Evolutionary conservation across 371 early-diverging fungal species (phyloP), one percentile per base, ranked within the genome.

Genomic region (Circinella umbellata): DNA sequence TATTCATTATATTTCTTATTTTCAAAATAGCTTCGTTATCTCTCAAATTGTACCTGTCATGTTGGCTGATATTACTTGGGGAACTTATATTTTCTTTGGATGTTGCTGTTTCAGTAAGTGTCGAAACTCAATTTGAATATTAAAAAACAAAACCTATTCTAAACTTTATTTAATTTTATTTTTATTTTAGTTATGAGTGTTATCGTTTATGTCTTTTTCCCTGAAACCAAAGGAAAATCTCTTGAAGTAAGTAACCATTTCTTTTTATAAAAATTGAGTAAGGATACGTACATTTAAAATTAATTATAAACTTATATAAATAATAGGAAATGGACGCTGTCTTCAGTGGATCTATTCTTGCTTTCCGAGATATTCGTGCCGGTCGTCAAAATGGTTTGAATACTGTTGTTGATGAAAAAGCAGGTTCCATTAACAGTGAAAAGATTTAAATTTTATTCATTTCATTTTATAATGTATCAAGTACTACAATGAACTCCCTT

Each of bases 221-320:
- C 94, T 34, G 96, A 96, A 82, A 95, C 94, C 20, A 88, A 88
- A 74, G 90, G 89, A 35, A 76, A 84, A 10, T 82, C 89, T 14
- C 72, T 91, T 9, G 93, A 93, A 77, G 27, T 27, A 27, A 27
- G 27, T 27, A n/a, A n/a, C n/a, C n/a, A n/a, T n/a, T n/a, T n/a
- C n/a, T 27, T 2, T 27, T 27, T 27, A 27, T 27, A 27, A 27
- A 27, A n/a, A n/a, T n/a, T n/a, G n/a, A n/a, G n/a, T n/a, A n/a
- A n/a, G n/a, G n/a, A n/a, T n/a, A n/a, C n/a, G n/a, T n/a, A n/a
- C n/a, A n/a, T n/a, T n/a, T n/a, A n/a, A n/a, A n/a, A n/a, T n/a
- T 27, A 27, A 27, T 27, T 27, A 27, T 1, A 27, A 27, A 27
- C 2, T 27, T 27, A 27, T 27, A 27, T 27, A 27, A 27, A 27